Conservation (phyloP, 371 early-diverging fungal genomes). For the Syncephalis plumigaleata region DNA sequence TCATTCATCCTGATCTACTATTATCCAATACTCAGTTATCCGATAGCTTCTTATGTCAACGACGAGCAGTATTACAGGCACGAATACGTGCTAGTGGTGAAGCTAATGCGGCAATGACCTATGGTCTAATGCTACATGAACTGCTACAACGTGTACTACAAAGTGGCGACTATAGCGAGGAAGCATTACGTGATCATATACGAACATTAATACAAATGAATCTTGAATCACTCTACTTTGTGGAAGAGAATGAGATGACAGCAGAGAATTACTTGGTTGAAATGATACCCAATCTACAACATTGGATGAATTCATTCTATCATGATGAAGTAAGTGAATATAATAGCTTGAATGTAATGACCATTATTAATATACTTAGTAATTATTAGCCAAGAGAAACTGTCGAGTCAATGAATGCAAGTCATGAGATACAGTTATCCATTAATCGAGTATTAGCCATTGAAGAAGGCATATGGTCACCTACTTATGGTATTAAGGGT, state of each 20-base stretch:
- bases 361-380: background rate
- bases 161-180: conserved; percentile 24
- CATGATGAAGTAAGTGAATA: background rate
- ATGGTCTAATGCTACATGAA: conserved; percentile 59
- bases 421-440: conserved; percentile 11
- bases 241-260: conserved; percentile 14
- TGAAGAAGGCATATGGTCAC: conserved; percentile 88
- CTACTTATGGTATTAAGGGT: conserved; percentile 83
- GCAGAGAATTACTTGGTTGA: conserved; percentile 8
- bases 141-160: conserved; percentile 41
- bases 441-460: conserved; percentile 61
- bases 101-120: conserved; percentile 32
- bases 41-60: conserved; percentile 46
- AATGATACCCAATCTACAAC: background rate
- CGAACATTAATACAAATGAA: background rate
- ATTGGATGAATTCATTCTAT: conserved; percentile 3
- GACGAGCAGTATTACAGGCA: conserved; percentile 50
- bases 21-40: conserved; percentile 57
- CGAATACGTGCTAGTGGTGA: conserved; percentile 24
- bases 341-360: no score
- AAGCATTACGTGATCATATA: conserved; percentile 13
- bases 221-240: conserved; percentile 5
- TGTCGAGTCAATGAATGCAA: background rate
- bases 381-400: background rate
- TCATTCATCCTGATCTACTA: conserved; percentile 63